Evolutionary conservation across 140 eudicot genomes (phyloP), one percentile per base, ranked within the genome.

Genomic region (Erigeron philadelphicus): DNA sequence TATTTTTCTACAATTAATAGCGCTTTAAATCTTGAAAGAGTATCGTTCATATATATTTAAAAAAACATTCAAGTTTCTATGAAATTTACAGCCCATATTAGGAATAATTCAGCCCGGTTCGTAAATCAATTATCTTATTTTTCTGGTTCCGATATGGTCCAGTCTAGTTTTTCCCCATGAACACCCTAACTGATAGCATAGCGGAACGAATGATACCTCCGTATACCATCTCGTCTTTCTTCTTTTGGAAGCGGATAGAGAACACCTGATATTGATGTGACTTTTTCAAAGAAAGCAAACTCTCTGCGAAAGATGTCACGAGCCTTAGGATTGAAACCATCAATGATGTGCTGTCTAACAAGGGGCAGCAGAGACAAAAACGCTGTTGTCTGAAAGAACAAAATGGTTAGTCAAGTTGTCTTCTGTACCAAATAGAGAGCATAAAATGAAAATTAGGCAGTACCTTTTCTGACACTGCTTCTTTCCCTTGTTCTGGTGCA

Each of bases 201-300:
- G 3, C 66, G 60, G 63, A 42, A 52, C 4, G 45, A 48, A 54
- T 4, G 71, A 11, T 84, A 93, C 98, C 96, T 93, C 47, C 88
- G 69, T 31, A 93, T 93, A 45, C 96, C 95, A 77, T 92, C 95
- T 77, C 96, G 82, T 66, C 98, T 75, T 73, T 93, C 98, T 81
- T 93, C 98, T 79, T 93, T 93, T 18, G 97, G 98, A 86, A 93
- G 81, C 53, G 90, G 90, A 79, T 64, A 89, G 57, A 93, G 94
- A 61, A 83, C 87, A 41, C 98, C 98, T 72, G 98, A 93, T 61
- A 93, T 93, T 67, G 94, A 86, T 73, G 98, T 93, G 59, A 93
- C 98, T 78, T 93, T 87, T 73, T 89, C 98, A 83, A 93, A 93
- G 86, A 93, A 93, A 69, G 89, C 95, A 80, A 93, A 93, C 72